Base-by-base conservation (phyloP, 192 early-diverging fungal species). In the Globomyces pollinis-pini region DNA sequence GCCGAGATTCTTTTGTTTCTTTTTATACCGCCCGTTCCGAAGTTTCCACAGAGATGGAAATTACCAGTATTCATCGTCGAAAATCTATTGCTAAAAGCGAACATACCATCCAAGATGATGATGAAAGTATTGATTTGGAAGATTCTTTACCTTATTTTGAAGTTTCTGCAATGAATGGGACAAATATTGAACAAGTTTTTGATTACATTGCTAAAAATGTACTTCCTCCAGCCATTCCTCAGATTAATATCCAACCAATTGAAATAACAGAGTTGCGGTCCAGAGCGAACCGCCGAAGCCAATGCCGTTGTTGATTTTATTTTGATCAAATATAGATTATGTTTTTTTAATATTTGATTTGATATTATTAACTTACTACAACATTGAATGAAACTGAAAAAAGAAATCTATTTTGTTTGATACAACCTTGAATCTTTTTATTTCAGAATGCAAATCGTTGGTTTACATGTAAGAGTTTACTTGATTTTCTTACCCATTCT, bases 1-100 rank as follows among this genome's bases (percentile, higher is more conserved):
- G n/a, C n/a, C n/a, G 41, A 29, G 55, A 39, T 29, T 57, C 55
- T 41, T 34, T 57, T 13, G 24, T 41, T 16, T 57, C 55, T 8
- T 57, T 41, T 39, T 24, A 57, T 24, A 57, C 55, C 15, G 55
- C 21, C 2, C 38, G 21, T 4, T 55, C 53, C n/a, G 23, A 55
- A 24, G 44, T 26, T 12, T 47, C 44, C 2, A 26, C 28, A 26
- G 44, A 47, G 7, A 26, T 28, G 9, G 29, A 20, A 24, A 55
- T 55, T 35, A 33, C 53, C 9, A 38, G 29, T 33, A 36, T 41
- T 31, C 29, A 36, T n/a, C 21, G n/a, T n/a, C 29, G 21, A 7
- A 38, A 35, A 36, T 20, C 21, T 9, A 41, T 28, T 34, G 53
- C 21, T 0, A 24, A 20, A 6, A 28, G 23, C 7, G 38, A 39